phyloP scores from a whole-genome alignment of 2,329 filamentous ascomycete genomes.

The Samsoniella hepiali region DNA sequence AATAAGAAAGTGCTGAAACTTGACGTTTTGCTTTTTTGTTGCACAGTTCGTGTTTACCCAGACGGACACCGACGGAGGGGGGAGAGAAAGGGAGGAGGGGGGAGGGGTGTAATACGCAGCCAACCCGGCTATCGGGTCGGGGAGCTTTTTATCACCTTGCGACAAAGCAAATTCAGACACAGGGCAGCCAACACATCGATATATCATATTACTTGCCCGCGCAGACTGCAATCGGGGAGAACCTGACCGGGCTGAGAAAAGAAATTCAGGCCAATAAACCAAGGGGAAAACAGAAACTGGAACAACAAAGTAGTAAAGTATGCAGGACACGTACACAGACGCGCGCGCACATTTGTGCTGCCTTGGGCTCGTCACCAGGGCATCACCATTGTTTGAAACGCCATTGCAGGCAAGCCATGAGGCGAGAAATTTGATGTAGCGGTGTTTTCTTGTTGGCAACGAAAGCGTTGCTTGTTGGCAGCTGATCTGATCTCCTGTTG shows the following conservation, averaged over 20 bases:
- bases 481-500: not conserved
- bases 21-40: constrained; percentile 3
- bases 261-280: not conserved
- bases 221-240: not conserved
- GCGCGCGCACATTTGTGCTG: constrained; percentile 6
- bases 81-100: not conserved
- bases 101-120: not conserved
- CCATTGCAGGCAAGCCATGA: not conserved
- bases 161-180: not conserved
- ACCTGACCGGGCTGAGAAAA: not conserved
- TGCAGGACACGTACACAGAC: not conserved
- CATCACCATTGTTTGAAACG: not conserved
- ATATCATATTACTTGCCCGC: not conserved
- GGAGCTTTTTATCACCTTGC: not conserved
- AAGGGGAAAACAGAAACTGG: not conserved
- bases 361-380: not conserved
- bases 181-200: not conserved
- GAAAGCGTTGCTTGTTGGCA: not conserved
- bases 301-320: not conserved
- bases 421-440: not conserved
- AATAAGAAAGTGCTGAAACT: not conserved
- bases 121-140: constrained; percentile 6
- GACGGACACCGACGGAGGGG: not conserved
- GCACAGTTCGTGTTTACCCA: not conserved
- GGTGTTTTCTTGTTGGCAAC: not conserved